Evolutionary conservation across 306 rosid species (phyloP), one percentile per base, ranked within the genome.

Genomic region (Pueraria montana): DNA sequence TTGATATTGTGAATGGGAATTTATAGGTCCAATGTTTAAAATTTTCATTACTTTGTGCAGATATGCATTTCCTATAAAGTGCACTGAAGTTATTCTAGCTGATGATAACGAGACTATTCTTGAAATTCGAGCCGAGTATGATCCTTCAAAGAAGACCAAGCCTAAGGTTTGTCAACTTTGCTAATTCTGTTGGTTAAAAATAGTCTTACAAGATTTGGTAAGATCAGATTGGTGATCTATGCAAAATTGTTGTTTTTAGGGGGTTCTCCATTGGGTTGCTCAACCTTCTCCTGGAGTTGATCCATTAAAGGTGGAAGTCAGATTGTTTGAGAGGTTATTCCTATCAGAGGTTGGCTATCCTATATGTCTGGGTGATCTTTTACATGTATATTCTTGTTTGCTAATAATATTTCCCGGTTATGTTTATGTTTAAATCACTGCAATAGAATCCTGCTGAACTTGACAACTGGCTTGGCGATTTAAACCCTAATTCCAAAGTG

Each of bases 181-280:
- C 26, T 50, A 40, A 56, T 23, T 80, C 17, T 77, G n/a, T 21
- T 79, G 56, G 43, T 84, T 75, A 32, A 69, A 40, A 58, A 58
- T 75, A 52, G 49, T 83, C 52, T 11, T 11, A 52, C 55, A 63
- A 46, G 61, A 67, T 63, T 63, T 67, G 71, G 52, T 80, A 34
- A n/a, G 74, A 30, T 40, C 50, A 26, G 69, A 23, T 82, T 74
- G 72, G 73, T 85, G 74, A 85, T 66, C 50, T 52, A 21, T 53
- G 36, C 2, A 24, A 24, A 13, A 12, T 18, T 61, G n/a, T 79
- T 82, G 8, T 53, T 66, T 38, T 20, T 86, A 94, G 99, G 99
- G 98, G 26, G 99, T 96, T 76, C 94, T 96, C 61, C 99, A 96
- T 78, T 96, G 98, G 99, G 97, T 94, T 78, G 85, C 90, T 68